phyloP scores from a whole-genome alignment of 139 green algal genomes.

The Desmodesmus armatus region DNA sequence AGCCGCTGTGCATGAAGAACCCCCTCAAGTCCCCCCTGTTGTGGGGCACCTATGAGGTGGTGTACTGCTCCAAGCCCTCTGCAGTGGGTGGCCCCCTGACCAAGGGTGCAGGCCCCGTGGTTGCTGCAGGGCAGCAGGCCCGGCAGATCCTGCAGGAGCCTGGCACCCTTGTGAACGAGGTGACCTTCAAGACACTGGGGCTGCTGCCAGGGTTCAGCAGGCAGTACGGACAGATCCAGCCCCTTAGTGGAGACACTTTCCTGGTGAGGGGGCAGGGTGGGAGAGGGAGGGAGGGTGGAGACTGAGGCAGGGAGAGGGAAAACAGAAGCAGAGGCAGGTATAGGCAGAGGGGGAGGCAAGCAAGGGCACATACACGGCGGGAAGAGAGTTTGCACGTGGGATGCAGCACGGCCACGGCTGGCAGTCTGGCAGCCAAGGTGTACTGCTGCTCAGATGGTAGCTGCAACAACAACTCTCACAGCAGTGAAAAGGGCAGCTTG shows the following conservation, averaged over 20 bases:
- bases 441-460: no score
- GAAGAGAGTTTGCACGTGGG: no score
- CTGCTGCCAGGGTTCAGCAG: slow-evolving; percentile 53
- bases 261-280: slow-evolving; percentile 27
- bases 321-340: no score
- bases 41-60: slow-evolving; percentile 57
- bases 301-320: no score
- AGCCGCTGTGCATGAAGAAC: slow-evolving; percentile 50
- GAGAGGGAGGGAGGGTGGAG: no score
- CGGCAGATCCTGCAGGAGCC: slow-evolving; percentile 55
- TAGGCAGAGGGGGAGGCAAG: no score
- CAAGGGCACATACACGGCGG: no score
- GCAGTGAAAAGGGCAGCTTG: no score
- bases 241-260: slow-evolving; percentile 49
- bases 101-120: slow-evolving; percentile 34
- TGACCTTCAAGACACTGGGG: slow-evolving; percentile 57
- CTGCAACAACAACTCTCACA: no score
- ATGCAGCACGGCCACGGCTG: no score
- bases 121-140: slow-evolving; percentile 50
- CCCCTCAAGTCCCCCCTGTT: slow-evolving; percentile 54
- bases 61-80: slow-evolving; percentile 56
- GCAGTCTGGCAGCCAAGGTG: no score
- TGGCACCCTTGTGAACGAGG: slow-evolving; percentile 50
- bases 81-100: slow-evolving; percentile 56
- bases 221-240: slow-evolving; percentile 47